Conservation (phyloP, 1,139 yeast species). For the Diutina scorzettiae region DNA sequence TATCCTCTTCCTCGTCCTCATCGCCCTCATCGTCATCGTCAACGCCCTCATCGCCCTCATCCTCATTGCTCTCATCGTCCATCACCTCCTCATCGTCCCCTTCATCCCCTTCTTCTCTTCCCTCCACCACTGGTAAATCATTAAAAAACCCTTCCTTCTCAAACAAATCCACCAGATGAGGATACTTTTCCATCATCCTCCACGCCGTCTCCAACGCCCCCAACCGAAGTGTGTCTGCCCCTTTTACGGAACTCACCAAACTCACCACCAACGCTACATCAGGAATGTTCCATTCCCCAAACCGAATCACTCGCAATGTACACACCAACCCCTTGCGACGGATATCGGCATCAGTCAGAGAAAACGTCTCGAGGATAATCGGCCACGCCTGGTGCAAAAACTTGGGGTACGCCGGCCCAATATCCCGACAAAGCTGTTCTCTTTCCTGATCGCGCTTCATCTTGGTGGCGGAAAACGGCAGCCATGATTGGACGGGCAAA, state of each 20-base stretch:
- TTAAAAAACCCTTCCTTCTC: slow-evolving; percentile 1
- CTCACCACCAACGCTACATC: background rate
- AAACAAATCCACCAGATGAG: background rate
- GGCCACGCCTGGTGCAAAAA: slow-evolving; percentile 46
- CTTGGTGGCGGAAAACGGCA: background rate
- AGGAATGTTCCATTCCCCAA: slow-evolving; percentile 2
- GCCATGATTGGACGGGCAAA: background rate
- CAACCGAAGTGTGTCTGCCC: background rate
- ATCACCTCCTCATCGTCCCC: background rate
- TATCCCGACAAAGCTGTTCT: background rate
- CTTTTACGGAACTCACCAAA: background rate
- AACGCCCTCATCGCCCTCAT: background rate
- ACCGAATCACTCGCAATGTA: background rate
- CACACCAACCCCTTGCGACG: slow-evolving; percentile 2
- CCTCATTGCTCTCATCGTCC: background rate
- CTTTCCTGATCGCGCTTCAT: background rate
- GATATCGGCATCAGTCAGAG: slow-evolving; percentile 3
- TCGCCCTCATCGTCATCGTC: slow-evolving; percentile 7
- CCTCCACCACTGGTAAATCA: background rate
- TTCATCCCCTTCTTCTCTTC: background rate
- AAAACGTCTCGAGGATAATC: slow-evolving; percentile 52
- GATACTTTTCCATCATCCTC: background rate
- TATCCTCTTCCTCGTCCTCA: background rate
- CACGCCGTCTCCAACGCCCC: background rate
- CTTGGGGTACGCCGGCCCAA: slow-evolving; percentile 12